Evolutionary conservation across 2,329 filamentous ascomycete genomes (phyloP).

Genomic region (Aureobasidium sp.): DNA sequence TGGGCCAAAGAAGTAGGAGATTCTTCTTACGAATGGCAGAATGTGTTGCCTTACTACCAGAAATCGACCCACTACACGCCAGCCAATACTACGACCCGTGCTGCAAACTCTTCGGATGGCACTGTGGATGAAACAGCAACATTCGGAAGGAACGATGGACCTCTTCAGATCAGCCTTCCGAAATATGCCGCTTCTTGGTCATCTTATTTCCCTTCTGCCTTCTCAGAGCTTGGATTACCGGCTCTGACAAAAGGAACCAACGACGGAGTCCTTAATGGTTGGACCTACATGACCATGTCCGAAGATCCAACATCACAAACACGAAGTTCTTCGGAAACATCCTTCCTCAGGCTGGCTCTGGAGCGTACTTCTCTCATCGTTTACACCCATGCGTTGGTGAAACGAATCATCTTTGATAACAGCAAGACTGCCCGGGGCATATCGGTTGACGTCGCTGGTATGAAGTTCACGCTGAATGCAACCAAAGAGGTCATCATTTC

Average conservation of each 20-base stretch:
- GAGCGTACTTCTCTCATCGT: conserved; percentile 23
- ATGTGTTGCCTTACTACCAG: conserved; percentile 23
- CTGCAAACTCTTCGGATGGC: conserved; percentile 17
- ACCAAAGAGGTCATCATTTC: conserved; percentile 25
- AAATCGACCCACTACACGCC: conserved; percentile 18
- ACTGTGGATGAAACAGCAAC: conserved; percentile 12
- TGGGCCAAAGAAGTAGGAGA: conserved; percentile 29
- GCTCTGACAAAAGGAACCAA: conserved; percentile 22
- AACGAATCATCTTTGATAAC: conserved; percentile 13
- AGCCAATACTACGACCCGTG: conserved; percentile 10
- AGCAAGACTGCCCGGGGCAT: conserved; percentile 22
- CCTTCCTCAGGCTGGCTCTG: conserved; percentile 21
- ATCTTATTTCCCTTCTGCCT: conserved; percentile 21
- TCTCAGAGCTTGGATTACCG: conserved; percentile 22
- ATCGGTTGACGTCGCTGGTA: conserved; percentile 19
- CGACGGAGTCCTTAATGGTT: conserved; percentile 18
- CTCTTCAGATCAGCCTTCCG: conserved; percentile 22
- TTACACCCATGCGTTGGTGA: conserved; percentile 26
- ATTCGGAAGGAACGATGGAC: conserved; percentile 18
- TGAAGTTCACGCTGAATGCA: conserved; percentile 22
- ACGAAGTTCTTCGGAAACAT: conserved; percentile 21
- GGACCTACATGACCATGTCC: conserved; percentile 17
- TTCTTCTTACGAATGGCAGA: conserved; percentile 20
- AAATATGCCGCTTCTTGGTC: conserved; percentile 22
- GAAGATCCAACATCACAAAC: conserved; percentile 20